Conservation (phyloP, 2,329 filamentous ascomycete species). For the Stagonosporopsis chrysanthemi region DNA sequence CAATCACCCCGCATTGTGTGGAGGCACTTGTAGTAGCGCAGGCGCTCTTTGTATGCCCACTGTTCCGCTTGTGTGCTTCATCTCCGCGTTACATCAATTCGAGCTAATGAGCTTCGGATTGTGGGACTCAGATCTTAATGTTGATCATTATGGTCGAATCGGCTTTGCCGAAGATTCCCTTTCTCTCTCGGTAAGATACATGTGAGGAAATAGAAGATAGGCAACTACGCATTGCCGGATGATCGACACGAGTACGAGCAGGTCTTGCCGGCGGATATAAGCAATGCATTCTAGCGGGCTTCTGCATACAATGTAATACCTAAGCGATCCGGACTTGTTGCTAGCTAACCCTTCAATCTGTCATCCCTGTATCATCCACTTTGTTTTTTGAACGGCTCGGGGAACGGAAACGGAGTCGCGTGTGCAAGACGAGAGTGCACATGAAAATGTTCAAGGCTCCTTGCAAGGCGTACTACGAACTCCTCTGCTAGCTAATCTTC, state of each 20-base stretch:
- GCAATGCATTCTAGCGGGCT: conserved; percentile 10
- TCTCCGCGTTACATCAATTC: background rate
- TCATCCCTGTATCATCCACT: background rate
- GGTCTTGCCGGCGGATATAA: background rate
- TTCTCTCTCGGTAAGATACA: background rate
- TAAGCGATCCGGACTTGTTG: conserved; percentile 6
- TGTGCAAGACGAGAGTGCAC: background rate
- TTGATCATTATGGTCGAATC: background rate
- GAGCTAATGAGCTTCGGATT: background rate
- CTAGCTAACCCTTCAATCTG: conserved; percentile 5
- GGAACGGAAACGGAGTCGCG: background rate
- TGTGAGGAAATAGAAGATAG: background rate
- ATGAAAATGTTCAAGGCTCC: background rate
- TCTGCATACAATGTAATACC: background rate
- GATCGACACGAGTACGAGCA: conserved; percentile 6
- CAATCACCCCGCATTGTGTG: conserved; percentile 24
- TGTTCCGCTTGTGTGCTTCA: conserved; percentile 6
- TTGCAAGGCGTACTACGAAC: conserved; percentile 10
- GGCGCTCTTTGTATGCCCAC: conserved; percentile 8
- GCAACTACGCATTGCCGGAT: background rate
- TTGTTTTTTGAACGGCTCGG: background rate
- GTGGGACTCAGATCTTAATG: background rate
- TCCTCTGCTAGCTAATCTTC: background rate
- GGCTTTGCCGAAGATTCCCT: background rate
- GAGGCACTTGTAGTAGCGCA: conserved; percentile 16